Evolutionary conservation across 352 stramenopile genomes (phyloP).

Genomic region (Pythium folliculosum): DNA sequence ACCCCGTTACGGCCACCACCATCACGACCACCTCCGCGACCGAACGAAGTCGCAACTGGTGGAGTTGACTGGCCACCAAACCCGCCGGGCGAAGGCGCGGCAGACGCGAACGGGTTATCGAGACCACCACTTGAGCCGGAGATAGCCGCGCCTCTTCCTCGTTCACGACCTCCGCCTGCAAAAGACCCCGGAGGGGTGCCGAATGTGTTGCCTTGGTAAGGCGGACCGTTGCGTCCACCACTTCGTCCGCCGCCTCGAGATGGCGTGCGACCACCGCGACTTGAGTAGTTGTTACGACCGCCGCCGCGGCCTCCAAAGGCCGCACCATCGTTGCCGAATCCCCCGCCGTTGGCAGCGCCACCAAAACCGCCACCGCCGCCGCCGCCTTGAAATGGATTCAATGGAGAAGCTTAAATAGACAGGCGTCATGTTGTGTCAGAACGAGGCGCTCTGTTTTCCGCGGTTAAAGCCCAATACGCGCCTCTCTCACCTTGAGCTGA

Average conservation of each 20-base stretch:
- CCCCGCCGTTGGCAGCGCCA: conserved; percentile 2
- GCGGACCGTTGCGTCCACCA: conserved; percentile 1
- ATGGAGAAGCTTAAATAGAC: conserved; percentile 13
- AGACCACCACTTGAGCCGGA: conserved; percentile 3
- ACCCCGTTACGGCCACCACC: conserved; percentile 7
- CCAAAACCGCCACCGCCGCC: conserved; percentile 9
- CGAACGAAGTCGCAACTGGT: conserved; percentile 10
- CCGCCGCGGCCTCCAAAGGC: conserved; percentile 18
- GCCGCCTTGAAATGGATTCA: conserved; percentile 29
- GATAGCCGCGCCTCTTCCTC: background rate
- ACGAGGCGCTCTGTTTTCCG: background rate
- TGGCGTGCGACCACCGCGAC: conserved; percentile 15
- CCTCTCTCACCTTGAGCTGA: conserved; percentile 21
- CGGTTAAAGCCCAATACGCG: background rate
- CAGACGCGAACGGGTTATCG: conserved; percentile 11
- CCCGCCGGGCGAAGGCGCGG: background rate
- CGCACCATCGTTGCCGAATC: conserved; percentile 3
- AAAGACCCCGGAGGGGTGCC: background rate
- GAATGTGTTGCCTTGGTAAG: background rate
- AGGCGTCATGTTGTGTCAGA: background rate
- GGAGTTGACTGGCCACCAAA: conserved; percentile 2
- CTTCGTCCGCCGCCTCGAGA: conserved; percentile 15
- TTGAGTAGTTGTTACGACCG: conserved; percentile 1
- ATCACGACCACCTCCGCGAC: conserved; percentile 12
- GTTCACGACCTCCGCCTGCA: background rate